Percentiles rank a stretch among this genome's conserved stretches.
Evolutionary conservation across 345 rosid species (phyloP).

Genomic region (Acer negundo): DNA sequence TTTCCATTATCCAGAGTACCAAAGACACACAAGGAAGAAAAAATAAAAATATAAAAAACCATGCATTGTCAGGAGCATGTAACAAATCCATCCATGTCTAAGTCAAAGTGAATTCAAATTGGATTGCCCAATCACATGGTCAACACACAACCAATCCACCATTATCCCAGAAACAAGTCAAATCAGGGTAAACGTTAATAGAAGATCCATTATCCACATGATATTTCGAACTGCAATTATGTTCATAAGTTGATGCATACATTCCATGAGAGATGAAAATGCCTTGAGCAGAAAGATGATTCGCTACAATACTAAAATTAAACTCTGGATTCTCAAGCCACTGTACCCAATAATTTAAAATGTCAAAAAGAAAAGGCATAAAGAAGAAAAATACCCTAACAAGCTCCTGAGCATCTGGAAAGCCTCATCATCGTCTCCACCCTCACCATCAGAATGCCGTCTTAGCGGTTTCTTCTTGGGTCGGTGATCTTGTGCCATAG

Average conservation of each 20-base stretch:
- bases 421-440: conserved; percentile 48
- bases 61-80: not conserved
- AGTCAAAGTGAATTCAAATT: not conserved
- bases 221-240: not conserved
- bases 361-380: not conserved
- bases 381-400: conserved; percentile 42
- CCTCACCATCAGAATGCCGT: conserved; percentile 38
- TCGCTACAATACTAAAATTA: not conserved
- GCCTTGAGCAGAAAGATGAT: not conserved
- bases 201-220: not conserved
- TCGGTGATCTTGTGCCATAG: conserved; percentile 36
- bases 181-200: not conserved
- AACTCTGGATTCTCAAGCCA: not conserved
- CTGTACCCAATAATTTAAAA: conserved; percentile 2
- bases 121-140: not conserved
- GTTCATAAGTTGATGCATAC: not conserved
- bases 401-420: conserved; percentile 55
- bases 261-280: not conserved
- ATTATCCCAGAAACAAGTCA: not conserved
- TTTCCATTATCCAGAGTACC: not conserved
- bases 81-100: not conserved
- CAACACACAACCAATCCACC: not conserved
- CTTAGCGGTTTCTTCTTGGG: conserved; percentile 57
- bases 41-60: not conserved
- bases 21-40: not conserved